A percentile compares a stretch with the other conserved stretches of the same genome.
Conservation (phyloP, 495 filamentous ascomycete genomes). For the Hyaloscypha hepaticicola region DNA sequence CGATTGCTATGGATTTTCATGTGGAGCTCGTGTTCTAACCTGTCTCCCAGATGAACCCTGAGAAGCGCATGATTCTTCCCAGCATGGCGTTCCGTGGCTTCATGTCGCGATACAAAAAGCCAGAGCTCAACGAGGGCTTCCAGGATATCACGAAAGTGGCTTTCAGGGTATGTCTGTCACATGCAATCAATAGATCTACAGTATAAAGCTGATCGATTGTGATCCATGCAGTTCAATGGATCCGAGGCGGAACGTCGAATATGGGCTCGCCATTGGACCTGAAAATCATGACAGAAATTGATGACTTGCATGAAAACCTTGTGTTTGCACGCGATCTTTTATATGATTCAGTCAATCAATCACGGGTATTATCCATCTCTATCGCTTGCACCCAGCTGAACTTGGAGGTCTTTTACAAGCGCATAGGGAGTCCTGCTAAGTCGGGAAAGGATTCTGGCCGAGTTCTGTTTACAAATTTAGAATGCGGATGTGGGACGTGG, state of each 20-base stretch:
- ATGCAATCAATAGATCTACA: neutral
- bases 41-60: conserved; percentile 67
- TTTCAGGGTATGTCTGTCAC: conserved; percentile 46
- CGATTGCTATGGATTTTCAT: conserved; percentile 3
- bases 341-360: neutral
- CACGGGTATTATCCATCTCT: neutral
- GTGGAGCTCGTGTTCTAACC: conserved; percentile 4
- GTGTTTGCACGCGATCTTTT: neutral
- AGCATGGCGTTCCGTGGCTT: conserved; percentile 78
- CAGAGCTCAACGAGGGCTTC: conserved; percentile 77
- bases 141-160: conserved; percentile 64
- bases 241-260: conserved; percentile 52
- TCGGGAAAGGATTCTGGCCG: neutral
- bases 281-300: conserved; percentile 16
- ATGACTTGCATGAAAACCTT: conserved; percentile 11
- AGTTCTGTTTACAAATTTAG: neutral
- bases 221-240: conserved; percentile 50
- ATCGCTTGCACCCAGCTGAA: neutral
- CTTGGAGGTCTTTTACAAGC: neutral
- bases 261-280: conserved; percentile 76
- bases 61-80: conserved; percentile 71
- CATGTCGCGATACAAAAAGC: conserved; percentile 65
- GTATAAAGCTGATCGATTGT: neutral
- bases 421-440: neutral
- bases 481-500: neutral